Conservation (phyloP, 805 yeast species). For the Nematodospora valgi region DNA sequence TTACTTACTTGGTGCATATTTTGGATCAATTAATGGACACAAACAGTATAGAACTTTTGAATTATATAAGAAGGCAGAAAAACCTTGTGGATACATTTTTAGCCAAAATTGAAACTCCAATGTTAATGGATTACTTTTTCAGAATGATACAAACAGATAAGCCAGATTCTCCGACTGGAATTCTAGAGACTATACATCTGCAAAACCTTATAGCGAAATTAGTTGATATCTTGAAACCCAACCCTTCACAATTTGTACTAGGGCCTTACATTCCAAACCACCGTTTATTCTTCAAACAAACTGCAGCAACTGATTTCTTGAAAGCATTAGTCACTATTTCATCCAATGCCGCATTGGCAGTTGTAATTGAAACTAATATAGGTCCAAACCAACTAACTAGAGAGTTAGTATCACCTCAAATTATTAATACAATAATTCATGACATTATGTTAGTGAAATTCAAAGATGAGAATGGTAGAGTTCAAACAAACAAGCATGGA, state of each 20-base stretch:
- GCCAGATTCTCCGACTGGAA: slow-evolving; percentile 84
- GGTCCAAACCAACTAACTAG: slow-evolving; percentile 96
- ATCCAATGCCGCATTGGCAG: slow-evolving; percentile 69
- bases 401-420: slow-evolving; percentile 75
- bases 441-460: slow-evolving; percentile 57
- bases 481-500: slow-evolving; percentile 68
- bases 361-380: slow-evolving; percentile 83
- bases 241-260: slow-evolving; percentile 48
- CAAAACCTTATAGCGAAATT: slow-evolving; percentile 74
- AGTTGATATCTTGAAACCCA: slow-evolving; percentile 67
- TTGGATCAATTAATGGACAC: slow-evolving; percentile 80
- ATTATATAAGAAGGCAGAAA: slow-evolving; percentile 66
- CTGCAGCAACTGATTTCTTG: slow-evolving; percentile 92
- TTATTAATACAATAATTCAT: slow-evolving; percentile 62
- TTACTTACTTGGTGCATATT: slow-evolving; percentile 51
- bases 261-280: slow-evolving; percentile 23
- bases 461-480: slow-evolving; percentile 11
- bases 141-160: slow-evolving; percentile 92
- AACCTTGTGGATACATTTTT: slow-evolving; percentile 76
- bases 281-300: slow-evolving; percentile 55
- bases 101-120: slow-evolving; percentile 86
- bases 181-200: slow-evolving; percentile 68
- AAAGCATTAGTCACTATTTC: slow-evolving; percentile 93
- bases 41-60: slow-evolving; percentile 56
- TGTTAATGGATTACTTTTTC: slow-evolving; percentile 86